Evolutionary conservation across 805 yeast species (phyloP), one percentile per base, ranked within the genome.

Genomic region (Saccharomycopsis sp.): DNA sequence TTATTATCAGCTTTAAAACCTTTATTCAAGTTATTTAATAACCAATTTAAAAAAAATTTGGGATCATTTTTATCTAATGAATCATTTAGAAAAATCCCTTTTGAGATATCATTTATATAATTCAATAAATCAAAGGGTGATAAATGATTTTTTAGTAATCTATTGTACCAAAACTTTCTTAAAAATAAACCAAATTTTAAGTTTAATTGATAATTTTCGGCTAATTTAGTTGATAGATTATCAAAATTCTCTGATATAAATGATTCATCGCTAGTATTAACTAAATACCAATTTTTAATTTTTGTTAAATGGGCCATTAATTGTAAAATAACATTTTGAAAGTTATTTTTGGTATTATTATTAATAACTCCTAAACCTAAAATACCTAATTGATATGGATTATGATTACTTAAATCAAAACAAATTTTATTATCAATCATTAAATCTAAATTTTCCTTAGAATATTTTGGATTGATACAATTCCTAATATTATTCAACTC

Each of bases 81-180:
- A 12, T 17, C 21, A 15, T 27, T 37, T 13, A 32, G 13, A 50
- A 70, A 72, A 31, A 56, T 52, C 39, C 64, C 67, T 34, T 67
- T 63, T 1, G 79, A 64, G n/a, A 53, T 41, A 1, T 58, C 50
- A 2, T 69, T 56, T 3, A 79, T 56, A 45, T 59, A 62, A 43
- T 75, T 75, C 34, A 79, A 53, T 5, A 84, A 57, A 37, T 78
- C 85, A 52, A 74, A 80, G 1, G 85, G 78, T 0, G 89, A 76
- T 2, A 81, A 63, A 50, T 80, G 85, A 3, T 67, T 55, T 48
- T 69, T 73, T 55, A 75, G 76, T 18, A 82, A 61, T 31, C 60
- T 59, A 0, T 68, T 59, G 4, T 79, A 79, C 88, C 89, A 84
- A 8, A 80, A 36, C 48, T 76, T 79, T 44, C 79, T 65, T 0